A percentile compares a stretch with the other conserved stretches of the same genome.
Evolutionary conservation across 352 stramenopile genomes (phyloP).

Genomic region (Phytopythium boreale): DNA sequence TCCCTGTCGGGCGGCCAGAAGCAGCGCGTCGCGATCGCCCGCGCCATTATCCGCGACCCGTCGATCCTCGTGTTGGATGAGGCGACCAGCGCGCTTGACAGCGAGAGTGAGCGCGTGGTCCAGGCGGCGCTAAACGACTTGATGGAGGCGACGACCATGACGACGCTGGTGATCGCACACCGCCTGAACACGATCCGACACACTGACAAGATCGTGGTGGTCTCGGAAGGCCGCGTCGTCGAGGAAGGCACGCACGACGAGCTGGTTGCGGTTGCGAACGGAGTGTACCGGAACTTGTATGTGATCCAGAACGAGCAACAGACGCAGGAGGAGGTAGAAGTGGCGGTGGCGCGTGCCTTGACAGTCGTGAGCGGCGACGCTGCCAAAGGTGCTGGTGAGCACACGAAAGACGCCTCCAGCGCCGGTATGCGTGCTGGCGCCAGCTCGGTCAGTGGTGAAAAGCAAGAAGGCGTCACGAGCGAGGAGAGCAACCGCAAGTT

Average conservation of each 20-base stretch:
- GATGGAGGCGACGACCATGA: slow-evolving; percentile 55
- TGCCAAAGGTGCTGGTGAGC: too few relatives aligned
- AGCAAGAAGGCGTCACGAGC: slow-evolving; percentile 9
- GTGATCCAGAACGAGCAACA: slow-evolving; percentile 35
- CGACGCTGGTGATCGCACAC: slow-evolving; percentile 82
- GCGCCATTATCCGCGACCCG: slow-evolving; percentile 71
- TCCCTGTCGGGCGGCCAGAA: slow-evolving; percentile 36
- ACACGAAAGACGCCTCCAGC: too few relatives aligned
- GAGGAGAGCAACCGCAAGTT: slow-evolving; percentile 1
- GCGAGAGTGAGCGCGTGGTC: slow-evolving; percentile 73
- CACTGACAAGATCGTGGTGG: slow-evolving; percentile 14
- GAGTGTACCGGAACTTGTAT: slow-evolving; percentile 64
- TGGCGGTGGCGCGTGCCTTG: slow-evolving; percentile 3
- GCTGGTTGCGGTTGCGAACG: slow-evolving; percentile 34
- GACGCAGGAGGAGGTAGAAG: slow-evolving; percentile 1
- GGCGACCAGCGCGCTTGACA: slow-evolving; percentile 79
- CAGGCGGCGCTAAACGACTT: slow-evolving; percentile 65
- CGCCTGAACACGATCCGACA: slow-evolving; percentile 70
- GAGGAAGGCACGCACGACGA: slow-evolving; percentile 42
- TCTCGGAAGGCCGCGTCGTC: slow-evolving; percentile 29
- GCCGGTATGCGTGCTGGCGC: too few relatives aligned
- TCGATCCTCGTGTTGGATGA: slow-evolving; percentile 86
- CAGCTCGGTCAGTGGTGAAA: slow-evolving; percentile 22
- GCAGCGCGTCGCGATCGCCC: slow-evolving; percentile 31
- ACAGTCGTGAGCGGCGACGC: slow-evolving; percentile 7